Base-by-base conservation (phyloP, 2,329 filamentous ascomycete species). In the Trichoderma endophyticum region DNA sequence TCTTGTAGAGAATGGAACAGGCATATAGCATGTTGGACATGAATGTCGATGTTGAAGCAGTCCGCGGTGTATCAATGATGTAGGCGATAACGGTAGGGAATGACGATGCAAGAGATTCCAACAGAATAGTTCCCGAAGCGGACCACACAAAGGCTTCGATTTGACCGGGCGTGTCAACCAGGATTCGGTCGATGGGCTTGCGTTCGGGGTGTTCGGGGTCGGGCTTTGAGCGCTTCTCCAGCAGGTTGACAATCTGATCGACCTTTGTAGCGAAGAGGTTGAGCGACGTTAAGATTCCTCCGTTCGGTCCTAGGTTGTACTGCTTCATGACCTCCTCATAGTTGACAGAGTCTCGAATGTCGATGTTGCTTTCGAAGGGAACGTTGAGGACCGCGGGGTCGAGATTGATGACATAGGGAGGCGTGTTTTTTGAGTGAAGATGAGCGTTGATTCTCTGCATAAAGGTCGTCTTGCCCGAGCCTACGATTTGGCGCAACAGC, bases 11-110 rank as follows among this genome's bases (percentile, higher is more conserved):
- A 75, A 99, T 99, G 73, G 93, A 97, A 86, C 96, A 98, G 26
- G 96, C 96, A 82, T 99, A 99, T 57, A 99, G 90, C 96, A 99
- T 99, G 83, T 99, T 99, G 81, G 93, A 97, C 96, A 99, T 99
- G 83, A 99, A 99, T 0, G 96, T 99, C 74, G 92, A 95, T 0
- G 96, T 98, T 51, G 94, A 97, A 43, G 92, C 90, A 15, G 95
- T 97, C 69, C 96, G 91, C 4, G 97, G 96, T 2, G 96, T 99
- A 82, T 99, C 96, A 81, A 99, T 97, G 73, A 99, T 89, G 83
- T 98, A 99, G 71, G 96, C 96, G 77, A 99, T 94, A 54, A 99
- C 94, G 0, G 97, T 99, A 0, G 97, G 96, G 80, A 99, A 98
- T 0, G 93, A 94, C 4, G 93, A 96, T 0, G 97, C 96, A 65